These are phyloP conservation scores for Phytophthora sojae DNA, from an alignment of 352 stramenopile species.

Conservation along the genomic window DNA sequence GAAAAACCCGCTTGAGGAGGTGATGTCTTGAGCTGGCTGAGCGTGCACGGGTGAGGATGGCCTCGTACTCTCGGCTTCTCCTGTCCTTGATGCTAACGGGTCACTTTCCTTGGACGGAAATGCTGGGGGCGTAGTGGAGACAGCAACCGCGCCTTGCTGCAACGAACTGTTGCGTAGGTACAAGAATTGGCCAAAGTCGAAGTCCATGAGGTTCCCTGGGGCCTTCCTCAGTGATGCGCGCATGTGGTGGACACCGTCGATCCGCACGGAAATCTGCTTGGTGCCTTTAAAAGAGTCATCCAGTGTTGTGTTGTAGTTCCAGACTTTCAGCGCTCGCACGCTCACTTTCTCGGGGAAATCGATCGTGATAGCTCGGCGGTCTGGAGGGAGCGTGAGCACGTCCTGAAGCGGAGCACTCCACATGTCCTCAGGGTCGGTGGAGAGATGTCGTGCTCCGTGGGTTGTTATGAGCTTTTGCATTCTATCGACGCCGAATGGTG, in stretches of 20 bases:
- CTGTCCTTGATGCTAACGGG: neutral
- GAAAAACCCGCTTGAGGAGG: conserved; percentile 8
- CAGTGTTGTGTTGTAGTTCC: conserved; percentile 83
- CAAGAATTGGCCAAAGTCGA: conserved; percentile 89
- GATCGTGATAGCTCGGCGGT: conserved; percentile 51
- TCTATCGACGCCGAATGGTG: conserved; percentile 42
- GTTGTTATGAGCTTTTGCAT: conserved; percentile 51
- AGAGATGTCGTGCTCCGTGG: conserved; percentile 57
- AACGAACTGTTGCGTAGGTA: conserved; percentile 45
- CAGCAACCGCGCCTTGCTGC: neutral
- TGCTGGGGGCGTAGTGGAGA: neutral
- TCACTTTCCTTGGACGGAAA: conserved; percentile 26
- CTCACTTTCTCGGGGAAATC: conserved; percentile 55
- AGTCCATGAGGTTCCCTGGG: conserved; percentile 74
- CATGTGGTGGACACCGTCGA: conserved; percentile 57
- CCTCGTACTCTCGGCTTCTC: conserved; percentile 23
- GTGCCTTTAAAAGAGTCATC: conserved; percentile 83
- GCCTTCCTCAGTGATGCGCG: conserved; percentile 83
- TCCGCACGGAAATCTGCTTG: conserved; percentile 62
- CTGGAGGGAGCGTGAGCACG: conserved; percentile 45
- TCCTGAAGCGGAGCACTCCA: conserved; percentile 61
- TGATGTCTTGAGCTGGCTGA: neutral
- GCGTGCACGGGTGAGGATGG: conserved; percentile 16
- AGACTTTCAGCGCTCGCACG: conserved; percentile 69
- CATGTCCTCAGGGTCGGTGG: conserved; percentile 61